These are phyloP conservation scores for Naganishia liquefaciens DNA, from an alignment of 1,284 basidiomycete species.

Conservation along the genomic window DNA sequence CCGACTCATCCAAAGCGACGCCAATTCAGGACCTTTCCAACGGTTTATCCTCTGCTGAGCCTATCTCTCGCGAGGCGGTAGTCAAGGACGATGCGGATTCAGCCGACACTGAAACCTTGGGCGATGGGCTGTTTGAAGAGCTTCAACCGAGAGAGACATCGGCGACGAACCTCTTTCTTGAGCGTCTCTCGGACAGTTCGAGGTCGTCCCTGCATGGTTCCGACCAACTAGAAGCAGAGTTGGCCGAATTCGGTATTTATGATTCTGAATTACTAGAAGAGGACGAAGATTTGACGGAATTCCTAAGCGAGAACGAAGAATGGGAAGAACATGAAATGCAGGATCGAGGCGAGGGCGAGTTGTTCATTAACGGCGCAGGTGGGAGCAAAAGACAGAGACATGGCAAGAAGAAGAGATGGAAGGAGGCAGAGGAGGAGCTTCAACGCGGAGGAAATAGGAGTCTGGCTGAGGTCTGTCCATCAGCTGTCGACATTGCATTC, in stretches of 20 bases:
- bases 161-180: conserved; percentile 21
- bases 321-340: conserved; percentile 22
- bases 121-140: background rate
- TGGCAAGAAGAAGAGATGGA: conserved; percentile 9
- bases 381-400: background rate
- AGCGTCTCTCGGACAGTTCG: conserved; percentile 29
- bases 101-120: conserved; percentile 1
- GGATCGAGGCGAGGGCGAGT: background rate
- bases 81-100: conserved; percentile 5
- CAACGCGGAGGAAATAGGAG: conserved; percentile 27
- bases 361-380: background rate
- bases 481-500: background rate
- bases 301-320: conserved; percentile 23
- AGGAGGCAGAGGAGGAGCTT: conserved; percentile 26
- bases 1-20: background rate
- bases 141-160: background rate
- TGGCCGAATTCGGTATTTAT: conserved; percentile 28
- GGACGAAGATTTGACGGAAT: conserved; percentile 14
- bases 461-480: conserved; percentile 22
- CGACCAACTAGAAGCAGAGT: conserved; percentile 8
- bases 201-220: conserved; percentile 3
- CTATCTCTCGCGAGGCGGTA: background rate
- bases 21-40: too few species aligned
- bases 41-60: too few species aligned
- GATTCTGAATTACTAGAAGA: conserved; percentile 25